Conservation (phyloP, 257 asterid species). For the Ligustrum vulgare region DNA sequence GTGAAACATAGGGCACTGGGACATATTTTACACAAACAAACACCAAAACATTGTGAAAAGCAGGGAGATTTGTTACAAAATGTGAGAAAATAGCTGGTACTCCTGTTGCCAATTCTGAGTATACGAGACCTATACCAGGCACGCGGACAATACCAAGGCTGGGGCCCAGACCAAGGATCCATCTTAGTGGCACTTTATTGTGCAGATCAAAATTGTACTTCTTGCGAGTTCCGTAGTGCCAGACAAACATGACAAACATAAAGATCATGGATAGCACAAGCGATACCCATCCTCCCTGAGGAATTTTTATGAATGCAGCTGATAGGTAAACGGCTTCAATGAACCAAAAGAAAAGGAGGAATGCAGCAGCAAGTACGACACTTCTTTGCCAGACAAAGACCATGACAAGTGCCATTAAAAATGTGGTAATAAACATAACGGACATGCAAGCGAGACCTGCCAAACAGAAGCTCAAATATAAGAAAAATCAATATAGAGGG, state of each 20-base stretch:
- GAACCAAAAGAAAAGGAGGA: slow-evolving; percentile 73
- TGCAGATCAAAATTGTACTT: slow-evolving; percentile 76
- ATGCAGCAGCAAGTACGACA: slow-evolving; percentile 42
- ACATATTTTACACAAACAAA: slow-evolving; percentile 54
- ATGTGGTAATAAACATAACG: slow-evolving; percentile 87
- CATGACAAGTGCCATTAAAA: slow-evolving; percentile 83
- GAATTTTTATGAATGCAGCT: slow-evolving; percentile 65
- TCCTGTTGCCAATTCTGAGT: slow-evolving; percentile 52
- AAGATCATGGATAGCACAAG: slow-evolving; percentile 65
- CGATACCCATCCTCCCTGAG: slow-evolving; percentile 97
- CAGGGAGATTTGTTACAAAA: slow-evolving; percentile 61
- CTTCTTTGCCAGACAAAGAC: slow-evolving; percentile 80
- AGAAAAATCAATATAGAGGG: not conserved
- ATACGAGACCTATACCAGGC: slow-evolving; percentile 60
- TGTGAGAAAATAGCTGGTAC: slow-evolving; percentile 63
- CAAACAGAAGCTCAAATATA: slow-evolving; percentile 7
- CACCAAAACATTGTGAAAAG: slow-evolving; percentile 61
- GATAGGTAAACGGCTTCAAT: slow-evolving; percentile 65
- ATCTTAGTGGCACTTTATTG: slow-evolving; percentile 48
- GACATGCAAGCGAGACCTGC: slow-evolving; percentile 96
- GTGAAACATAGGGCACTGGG: slow-evolving; percentile 47
- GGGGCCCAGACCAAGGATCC: slow-evolving; percentile 53
- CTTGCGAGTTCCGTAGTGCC: slow-evolving; percentile 93
- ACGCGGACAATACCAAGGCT: slow-evolving; percentile 65
- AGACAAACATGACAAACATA: slow-evolving; percentile 71